phyloP scores from a whole-genome alignment of 768 basidiomycete species.

The Boletus pseudo-olivaceus region DNA sequence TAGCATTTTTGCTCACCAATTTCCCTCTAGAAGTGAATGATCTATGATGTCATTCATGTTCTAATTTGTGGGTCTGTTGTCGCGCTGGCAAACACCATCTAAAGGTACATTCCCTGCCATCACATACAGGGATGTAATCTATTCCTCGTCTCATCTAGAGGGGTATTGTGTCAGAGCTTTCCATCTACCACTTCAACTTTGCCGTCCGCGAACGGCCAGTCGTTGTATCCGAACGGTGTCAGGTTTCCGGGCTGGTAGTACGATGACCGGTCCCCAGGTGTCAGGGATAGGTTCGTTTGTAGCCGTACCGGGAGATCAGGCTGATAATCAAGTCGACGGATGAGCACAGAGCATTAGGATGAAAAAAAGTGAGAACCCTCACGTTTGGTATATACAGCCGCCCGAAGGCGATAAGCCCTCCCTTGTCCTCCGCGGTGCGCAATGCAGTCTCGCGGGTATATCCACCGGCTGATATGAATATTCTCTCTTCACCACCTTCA shows the following conservation, averaged over 20 bases:
- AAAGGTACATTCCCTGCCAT: not conserved
- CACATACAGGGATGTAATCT: not conserved
- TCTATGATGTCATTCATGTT: not conserved
- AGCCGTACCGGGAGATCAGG: constrained; percentile 34
- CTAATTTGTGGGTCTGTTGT: no score
- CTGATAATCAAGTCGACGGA: constrained; percentile 1
- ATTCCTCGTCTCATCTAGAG: not conserved
- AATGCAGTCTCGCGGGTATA: constrained; percentile 41
- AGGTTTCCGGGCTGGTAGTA: constrained; percentile 27
- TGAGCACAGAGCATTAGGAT: not conserved
- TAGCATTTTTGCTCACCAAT: not conserved
- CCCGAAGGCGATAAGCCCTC: constrained; percentile 31
- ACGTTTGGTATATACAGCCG: constrained; percentile 39
- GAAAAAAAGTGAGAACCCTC: constrained; percentile 7
- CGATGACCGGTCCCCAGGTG: constrained; percentile 14
- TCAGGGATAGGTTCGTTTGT: constrained; percentile 18
- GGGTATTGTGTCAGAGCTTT: not conserved
- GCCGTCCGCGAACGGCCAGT: constrained; percentile 26
- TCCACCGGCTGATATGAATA: constrained; percentile 43
- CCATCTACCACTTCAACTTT: not conserved
- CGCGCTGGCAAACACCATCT: no score
- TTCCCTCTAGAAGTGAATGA: not conserved
- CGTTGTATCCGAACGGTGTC: constrained; percentile 29
- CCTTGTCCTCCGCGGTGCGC: constrained; percentile 30
- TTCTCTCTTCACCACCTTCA: constrained; percentile 26